Percentiles rank a stretch among this genome's conserved stretches.
Conservation (phyloP, 2,329 filamentous ascomycete genomes). For the Neonectria punicea region DNA sequence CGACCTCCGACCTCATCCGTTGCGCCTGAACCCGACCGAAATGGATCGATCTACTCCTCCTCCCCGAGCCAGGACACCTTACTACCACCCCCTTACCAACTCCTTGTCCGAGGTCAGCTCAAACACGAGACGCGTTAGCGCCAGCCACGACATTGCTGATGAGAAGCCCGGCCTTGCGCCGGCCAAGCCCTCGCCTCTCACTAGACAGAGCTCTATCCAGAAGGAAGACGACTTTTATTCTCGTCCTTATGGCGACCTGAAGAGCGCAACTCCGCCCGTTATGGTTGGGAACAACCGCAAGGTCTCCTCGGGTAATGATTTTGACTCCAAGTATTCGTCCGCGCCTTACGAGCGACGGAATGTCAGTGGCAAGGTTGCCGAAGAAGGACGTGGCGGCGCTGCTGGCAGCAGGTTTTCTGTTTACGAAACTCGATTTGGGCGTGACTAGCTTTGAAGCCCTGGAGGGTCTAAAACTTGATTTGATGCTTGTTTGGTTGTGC, state of each 20-base stretch:
- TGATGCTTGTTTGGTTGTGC: slow-evolving; percentile 3
- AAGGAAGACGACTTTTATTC: slow-evolving; percentile 60
- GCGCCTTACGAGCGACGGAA: slow-evolving; percentile 61
- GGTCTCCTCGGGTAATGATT: slow-evolving; percentile 70
- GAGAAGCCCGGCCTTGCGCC: slow-evolving; percentile 39
- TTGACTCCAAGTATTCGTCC: slow-evolving; percentile 48
- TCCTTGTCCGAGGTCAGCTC: slow-evolving; percentile 58
- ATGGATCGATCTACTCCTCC: slow-evolving; percentile 28
- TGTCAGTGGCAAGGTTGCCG: slow-evolving; percentile 78
- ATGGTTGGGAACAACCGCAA: slow-evolving; percentile 63
- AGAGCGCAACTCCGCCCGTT: slow-evolving; percentile 63
- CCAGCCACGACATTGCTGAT: slow-evolving; percentile 60
- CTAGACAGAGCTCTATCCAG: slow-evolving; percentile 59
- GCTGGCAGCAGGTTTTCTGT: slow-evolving; percentile 39
- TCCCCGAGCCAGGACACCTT: slow-evolving; percentile 34
- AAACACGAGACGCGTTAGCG: slow-evolving; percentile 56
- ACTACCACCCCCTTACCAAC: slow-evolving; percentile 36
- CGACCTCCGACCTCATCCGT: slow-evolving; percentile 60
- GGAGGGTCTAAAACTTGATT: background rate
- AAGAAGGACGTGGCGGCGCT: slow-evolving; percentile 70
- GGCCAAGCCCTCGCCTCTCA: slow-evolving; percentile 34
- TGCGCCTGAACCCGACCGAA: slow-evolving; percentile 60
- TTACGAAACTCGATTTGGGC: slow-evolving; percentile 16
- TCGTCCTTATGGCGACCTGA: slow-evolving; percentile 70
- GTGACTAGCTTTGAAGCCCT: slow-evolving; percentile 2